These are phyloP conservation scores for Spathaspora girioi DNA, from an alignment of 805 yeast genomes.

Conservation along the genomic window DNA sequence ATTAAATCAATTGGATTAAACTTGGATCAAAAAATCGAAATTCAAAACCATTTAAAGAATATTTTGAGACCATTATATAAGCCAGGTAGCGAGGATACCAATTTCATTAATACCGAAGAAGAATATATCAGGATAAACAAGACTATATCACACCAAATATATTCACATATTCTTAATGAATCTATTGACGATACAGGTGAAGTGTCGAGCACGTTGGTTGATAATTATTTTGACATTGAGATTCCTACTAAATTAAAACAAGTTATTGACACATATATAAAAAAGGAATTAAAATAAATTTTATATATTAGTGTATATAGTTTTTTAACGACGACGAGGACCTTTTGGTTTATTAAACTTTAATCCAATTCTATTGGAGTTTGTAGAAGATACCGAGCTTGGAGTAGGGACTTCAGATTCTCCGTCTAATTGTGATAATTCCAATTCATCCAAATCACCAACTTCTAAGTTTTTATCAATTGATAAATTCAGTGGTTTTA, in stretches of 20 bases:
- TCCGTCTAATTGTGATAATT: slow-evolving; percentile 43
- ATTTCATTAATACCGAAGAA: slow-evolving; percentile 24
- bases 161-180: slow-evolving; percentile 28
- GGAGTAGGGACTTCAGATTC: slow-evolving; percentile 9
- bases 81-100: slow-evolving; percentile 23
- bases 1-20: slow-evolving; percentile 17
- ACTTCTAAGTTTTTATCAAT: slow-evolving; percentile 57
- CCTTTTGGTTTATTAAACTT: slow-evolving; percentile 63
- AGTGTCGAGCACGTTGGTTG: slow-evolving; percentile 6
- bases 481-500: slow-evolving; percentile 21
- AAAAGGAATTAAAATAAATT: slow-evolving; percentile 3
- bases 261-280: slow-evolving; percentile 22
- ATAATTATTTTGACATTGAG: slow-evolving; percentile 15
- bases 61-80: slow-evolving; percentile 48
- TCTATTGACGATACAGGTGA: slow-evolving; percentile 10
- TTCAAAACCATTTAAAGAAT: slow-evolving; percentile 57
- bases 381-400: slow-evolving; percentile 6
- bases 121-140: slow-evolving; percentile 60
- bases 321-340: slow-evolving; percentile 47
- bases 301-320: background rate
- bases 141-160: slow-evolving; percentile 57
- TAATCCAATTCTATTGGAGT: slow-evolving; percentile 16
- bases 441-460: slow-evolving; percentile 71
- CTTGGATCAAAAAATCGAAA: slow-evolving; percentile 46
- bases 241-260: slow-evolving; percentile 13